A percentile compares a stretch with the other conserved stretches of the same genome.
Evolutionary conservation across 2,329 filamentous ascomycete species (phyloP).

Genomic region (Pseudogymnoascus sp.): DNA sequence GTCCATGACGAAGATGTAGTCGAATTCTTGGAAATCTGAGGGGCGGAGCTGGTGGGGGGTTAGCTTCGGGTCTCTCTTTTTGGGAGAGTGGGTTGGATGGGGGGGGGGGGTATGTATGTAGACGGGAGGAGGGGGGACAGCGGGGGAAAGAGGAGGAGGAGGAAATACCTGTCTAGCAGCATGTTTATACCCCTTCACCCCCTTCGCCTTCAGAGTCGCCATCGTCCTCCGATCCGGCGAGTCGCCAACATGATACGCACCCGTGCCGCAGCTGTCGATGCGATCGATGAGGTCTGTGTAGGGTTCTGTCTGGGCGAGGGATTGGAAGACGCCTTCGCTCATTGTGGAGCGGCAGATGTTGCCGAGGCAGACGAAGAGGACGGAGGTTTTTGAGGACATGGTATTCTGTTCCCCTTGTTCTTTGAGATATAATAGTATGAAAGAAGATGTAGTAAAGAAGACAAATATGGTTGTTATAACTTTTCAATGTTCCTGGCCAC

Average conservation of each 20-base stretch:
- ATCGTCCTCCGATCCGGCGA: constrained; percentile 77
- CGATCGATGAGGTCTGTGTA: constrained; percentile 51
- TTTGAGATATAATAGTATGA: neutral
- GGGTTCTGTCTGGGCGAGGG: constrained; percentile 52
- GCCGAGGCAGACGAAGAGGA: constrained; percentile 92
- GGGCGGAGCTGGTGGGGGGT: constrained; percentile 25
- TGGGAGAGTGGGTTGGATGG: neutral
- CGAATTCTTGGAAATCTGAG: constrained; percentile 74
- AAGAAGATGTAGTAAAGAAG: neutral
- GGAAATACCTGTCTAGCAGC: constrained; percentile 58
- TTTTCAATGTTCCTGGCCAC: neutral
- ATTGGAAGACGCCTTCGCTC: constrained; percentile 88
- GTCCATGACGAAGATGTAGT: constrained; percentile 96
- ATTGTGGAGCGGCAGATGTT: constrained; percentile 95
- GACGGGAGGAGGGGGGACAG: neutral
- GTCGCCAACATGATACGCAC: constrained; percentile 72
- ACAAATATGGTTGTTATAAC: neutral
- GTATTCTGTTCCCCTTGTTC: neutral
- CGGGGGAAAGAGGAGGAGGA: neutral
- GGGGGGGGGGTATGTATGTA: no score
- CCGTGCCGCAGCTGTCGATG: constrained; percentile 86
- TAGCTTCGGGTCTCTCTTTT: neutral
- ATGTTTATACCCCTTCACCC: constrained; percentile 70
- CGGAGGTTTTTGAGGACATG: constrained; percentile 42
- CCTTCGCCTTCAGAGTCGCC: constrained; percentile 62